Base-by-base conservation (phyloP, 1,139 yeast species). In the Hansenula sp. region DNA sequence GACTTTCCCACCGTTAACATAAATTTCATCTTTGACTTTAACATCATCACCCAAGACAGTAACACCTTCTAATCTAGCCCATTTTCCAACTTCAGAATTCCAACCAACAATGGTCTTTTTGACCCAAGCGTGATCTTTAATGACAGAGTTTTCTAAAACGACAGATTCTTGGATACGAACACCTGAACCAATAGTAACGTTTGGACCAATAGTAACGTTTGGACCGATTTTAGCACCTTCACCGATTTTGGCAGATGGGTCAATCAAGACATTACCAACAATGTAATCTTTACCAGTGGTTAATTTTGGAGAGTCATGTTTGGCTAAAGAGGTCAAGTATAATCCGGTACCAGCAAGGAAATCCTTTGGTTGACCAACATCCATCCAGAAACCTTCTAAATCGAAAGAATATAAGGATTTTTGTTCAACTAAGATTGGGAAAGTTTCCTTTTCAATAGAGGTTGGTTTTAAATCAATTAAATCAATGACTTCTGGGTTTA, bases 321-420 rank as follows among this genome's bases (percentile, higher is more conserved):
- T 86, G 60, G 94, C 70, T 64, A 90, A 74, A 47, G 98, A 84
- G 65, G 87, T 79, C 69, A 94, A 79, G 79, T 91, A 94, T 56
- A 93, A 78, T 59, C 90, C 84, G 63, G 98, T 89, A 69, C 99
- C 99, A 49, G 96, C 84, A 60, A 94, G 76, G 83, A 90, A 94
- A 73, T 94, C 99, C 81, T 93, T 93, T 78, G 99, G 99, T 77
- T 94, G 99, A 70, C 99, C 99, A 60, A 94, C 97, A 70, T 94
- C 99, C 99, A 94, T 94, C 99, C 99, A 94, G 87, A 83, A 94
- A 55, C 99, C 99, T 75, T 93, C 97, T 65, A 94, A 82, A 70
- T 94, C 99, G 65, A 88, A 94, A 47, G 98, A 90, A 79, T 84
- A 95, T 62, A 94, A 78, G 53, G 87, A 80, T 65, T 86, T 91